phyloP scores from a whole-genome alignment of 1,139 yeast species.

The Hanseniaspora sp. region DNA sequence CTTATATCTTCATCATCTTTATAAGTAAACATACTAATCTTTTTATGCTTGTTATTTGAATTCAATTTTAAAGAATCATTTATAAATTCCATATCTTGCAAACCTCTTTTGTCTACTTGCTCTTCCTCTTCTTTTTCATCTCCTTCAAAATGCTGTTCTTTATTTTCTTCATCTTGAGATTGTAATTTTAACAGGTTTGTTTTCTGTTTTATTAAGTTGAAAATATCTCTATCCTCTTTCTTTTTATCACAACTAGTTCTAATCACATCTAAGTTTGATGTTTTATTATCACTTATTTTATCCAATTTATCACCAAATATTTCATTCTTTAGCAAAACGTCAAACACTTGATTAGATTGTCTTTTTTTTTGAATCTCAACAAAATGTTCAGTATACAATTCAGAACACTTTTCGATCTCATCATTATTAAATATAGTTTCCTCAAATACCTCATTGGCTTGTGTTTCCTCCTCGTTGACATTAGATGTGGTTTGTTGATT shows the following conservation, averaged over 20 bases:
- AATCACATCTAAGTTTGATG: constrained; percentile 9
- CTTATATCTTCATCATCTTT: constrained; percentile 2
- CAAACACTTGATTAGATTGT: constrained; percentile 79
- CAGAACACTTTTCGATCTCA: constrained; percentile 18
- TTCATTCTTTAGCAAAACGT: constrained; percentile 77
- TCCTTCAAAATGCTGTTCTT: neutral
- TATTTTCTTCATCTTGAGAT: neutral
- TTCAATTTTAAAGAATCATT: neutral
- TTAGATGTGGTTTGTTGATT: neutral
- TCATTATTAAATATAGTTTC: constrained; percentile 20
- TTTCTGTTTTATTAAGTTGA: neutral
- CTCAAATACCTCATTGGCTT: constrained; percentile 13
- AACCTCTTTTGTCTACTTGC: neutral
- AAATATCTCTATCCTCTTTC: neutral
- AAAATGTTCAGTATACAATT: constrained; percentile 40
- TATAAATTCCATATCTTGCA: neutral
- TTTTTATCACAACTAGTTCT: neutral
- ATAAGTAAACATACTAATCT: neutral
- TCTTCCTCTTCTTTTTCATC: neutral
- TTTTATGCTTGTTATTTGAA: neutral
- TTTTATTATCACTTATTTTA: constrained; percentile 8
- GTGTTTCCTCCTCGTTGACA: constrained; percentile 30
- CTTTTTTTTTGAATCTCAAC: constrained; percentile 58
- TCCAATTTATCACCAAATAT: constrained; percentile 71
- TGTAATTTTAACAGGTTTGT: neutral